These are phyloP conservation scores for Annulohypoxylon moriforme DNA, from an alignment of 495 filamentous ascomycete species.

Conservation along the genomic window DNA sequence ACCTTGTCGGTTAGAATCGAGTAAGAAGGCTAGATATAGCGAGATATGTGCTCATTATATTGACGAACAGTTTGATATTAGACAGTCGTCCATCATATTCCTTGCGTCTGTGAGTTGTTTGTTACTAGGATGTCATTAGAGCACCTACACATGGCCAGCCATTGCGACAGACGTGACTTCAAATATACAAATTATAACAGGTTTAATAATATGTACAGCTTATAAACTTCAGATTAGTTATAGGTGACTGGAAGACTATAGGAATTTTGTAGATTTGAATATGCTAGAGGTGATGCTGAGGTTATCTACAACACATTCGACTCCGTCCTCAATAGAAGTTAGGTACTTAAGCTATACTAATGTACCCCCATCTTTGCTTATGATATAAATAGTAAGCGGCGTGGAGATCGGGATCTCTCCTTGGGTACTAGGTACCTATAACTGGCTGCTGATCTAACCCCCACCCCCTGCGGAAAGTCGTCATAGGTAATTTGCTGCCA, in stretches of 20 bases:
- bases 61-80: conserved; percentile 40
- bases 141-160: conserved; percentile 40
- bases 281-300: not conserved
- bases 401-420: not conserved
- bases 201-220: not conserved
- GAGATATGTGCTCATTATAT: not conserved
- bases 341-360: no score
- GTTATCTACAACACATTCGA: not conserved
- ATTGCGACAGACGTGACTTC: conserved; percentile 5
- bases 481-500: not conserved
- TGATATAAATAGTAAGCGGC: conserved; percentile 3
- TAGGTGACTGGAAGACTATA: no score
- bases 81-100: conserved; percentile 45
- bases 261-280: no score
- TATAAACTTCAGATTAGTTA: not conserved
- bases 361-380: no score
- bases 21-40: not conserved
- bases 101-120: conserved; percentile 5
- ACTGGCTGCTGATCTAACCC: not conserved
- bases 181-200: not conserved
- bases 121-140: not conserved
- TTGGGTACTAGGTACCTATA: not conserved
- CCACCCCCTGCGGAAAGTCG: not conserved
- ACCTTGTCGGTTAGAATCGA: conserved; percentile 7
- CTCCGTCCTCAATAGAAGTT: not conserved